Conservation (phyloP, 2,329 filamentous ascomycete genomes). For the Aspergillus amoenus region DNA sequence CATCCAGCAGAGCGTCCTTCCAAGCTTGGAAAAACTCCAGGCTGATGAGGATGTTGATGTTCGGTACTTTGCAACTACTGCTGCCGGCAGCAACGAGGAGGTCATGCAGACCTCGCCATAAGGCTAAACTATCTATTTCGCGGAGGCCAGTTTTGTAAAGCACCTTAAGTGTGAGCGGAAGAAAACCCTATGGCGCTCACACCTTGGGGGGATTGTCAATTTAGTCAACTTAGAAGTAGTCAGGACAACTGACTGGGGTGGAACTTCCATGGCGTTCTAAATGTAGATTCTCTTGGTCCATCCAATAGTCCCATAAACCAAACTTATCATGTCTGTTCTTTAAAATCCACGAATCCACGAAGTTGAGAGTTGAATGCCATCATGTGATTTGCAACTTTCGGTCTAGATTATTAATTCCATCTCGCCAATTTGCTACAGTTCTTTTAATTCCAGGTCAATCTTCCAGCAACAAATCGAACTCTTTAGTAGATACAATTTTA, state of each 20-base stretch:
- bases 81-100: constrained; percentile 60
- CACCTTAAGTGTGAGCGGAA: constrained; percentile 16
- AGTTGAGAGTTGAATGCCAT: neutral
- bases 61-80: constrained; percentile 93
- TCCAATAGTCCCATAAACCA: constrained; percentile 23
- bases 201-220: constrained; percentile 24
- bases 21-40: constrained; percentile 91
- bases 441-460: too few relatives aligned
- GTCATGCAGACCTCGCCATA: constrained; percentile 55
- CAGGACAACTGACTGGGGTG: constrained; percentile 33
- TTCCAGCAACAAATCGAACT: too few relatives aligned
- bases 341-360: neutral
- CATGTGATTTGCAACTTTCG: constrained; percentile 2
- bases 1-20: constrained; percentile 82
- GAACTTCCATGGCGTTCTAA: constrained; percentile 37
- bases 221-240: constrained; percentile 40
- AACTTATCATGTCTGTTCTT: constrained; percentile 4
- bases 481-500: neutral
- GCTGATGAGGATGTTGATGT: constrained; percentile 98
- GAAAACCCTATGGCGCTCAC: constrained; percentile 21
- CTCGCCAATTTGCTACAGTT: neutral
- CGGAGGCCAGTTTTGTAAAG: constrained; percentile 11
- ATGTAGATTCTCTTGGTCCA: constrained; percentile 36
- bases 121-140: constrained; percentile 14
- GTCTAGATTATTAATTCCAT: constrained; percentile 5